These are phyloP conservation scores for Eucalyptus leucophloia DNA, from an alignment of 345 rosid species.

Conservation along the genomic window DNA sequence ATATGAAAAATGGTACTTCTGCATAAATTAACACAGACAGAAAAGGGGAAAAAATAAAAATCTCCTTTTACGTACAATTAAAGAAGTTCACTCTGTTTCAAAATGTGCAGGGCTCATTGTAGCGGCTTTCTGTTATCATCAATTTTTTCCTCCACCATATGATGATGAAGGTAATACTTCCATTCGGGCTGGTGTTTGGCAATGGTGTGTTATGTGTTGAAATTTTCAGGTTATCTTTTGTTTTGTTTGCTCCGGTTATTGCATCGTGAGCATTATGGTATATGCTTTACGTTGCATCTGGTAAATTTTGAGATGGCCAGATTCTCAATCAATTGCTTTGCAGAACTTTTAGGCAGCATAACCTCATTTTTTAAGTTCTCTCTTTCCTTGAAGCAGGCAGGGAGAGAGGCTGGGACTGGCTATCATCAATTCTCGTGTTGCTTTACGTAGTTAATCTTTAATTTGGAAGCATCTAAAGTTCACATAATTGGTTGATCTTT, in stretches of 20 bases:
- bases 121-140: neutral
- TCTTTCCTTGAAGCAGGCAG: neutral
- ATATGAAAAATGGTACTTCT: neutral
- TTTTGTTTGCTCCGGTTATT: neutral
- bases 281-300: neutral
- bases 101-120: neutral
- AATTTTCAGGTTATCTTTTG: neutral
- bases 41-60: neutral
- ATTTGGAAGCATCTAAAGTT: neutral
- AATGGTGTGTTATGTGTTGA: neutral
- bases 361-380: neutral
- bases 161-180: neutral
- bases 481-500: neutral
- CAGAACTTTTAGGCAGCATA: neutral
- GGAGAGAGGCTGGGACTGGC: neutral
- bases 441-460: neutral
- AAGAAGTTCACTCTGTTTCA: neutral
- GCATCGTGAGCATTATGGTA: neutral
- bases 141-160: conserved; percentile 2
- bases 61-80: neutral
- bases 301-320: neutral
- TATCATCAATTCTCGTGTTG: neutral
- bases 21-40: neutral
- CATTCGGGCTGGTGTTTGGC: neutral
- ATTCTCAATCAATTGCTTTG: neutral